Base-by-base conservation (phyloP, 305 asterid genomes). In the Solanum aculeatissimum region DNA sequence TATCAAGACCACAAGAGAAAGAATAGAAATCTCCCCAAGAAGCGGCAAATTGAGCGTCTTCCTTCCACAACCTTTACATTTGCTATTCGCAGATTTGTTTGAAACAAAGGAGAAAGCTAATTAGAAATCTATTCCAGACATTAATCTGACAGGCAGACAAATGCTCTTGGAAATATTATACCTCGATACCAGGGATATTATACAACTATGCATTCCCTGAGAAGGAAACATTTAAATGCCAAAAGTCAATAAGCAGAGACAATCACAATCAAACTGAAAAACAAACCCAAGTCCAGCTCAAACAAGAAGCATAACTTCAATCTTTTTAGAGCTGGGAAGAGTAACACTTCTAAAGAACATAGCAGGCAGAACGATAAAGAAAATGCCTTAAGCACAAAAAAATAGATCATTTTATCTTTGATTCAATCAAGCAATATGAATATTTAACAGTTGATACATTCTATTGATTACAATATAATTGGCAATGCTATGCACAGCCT, bases 171-270 rank as follows among this genome's bases (percentile, higher is more conserved):
- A 78, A 78, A 53, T 53, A 78, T 53, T 12, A 32, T 93, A 97
- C 99, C 99, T 94, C 84, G 86, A 83, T 57, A 91, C 84, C 90
- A 97, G 91, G 84, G 99, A 93, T 68, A 95, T 94, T 84, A 97
- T 91, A 88, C 95, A 92, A 89, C 87, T 89, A 89, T 97, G 99
- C 98, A 97, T 94, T 87, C 99, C 99, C 99, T 97, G 98, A 85
- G 84, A 87, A 88, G 70, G 85, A 89, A 87, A 89, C 80, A 32
- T 53, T 78, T 53, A 53, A 78, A 12, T 1, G 32, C 12, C 42
- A 78, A 53, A 53, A 78, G 51, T 32, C 83, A 78, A 19, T 78
- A 53, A 78, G 65, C 65, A 77, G 83, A 53, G 83, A 32, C 66
- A 53, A 29, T 29, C 12, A 53, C 83, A 78, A 53, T 55, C 32